phyloP scores from a whole-genome alignment of 2,329 filamentous ascomycete species.

The Coniochaeta prunicola region DNA sequence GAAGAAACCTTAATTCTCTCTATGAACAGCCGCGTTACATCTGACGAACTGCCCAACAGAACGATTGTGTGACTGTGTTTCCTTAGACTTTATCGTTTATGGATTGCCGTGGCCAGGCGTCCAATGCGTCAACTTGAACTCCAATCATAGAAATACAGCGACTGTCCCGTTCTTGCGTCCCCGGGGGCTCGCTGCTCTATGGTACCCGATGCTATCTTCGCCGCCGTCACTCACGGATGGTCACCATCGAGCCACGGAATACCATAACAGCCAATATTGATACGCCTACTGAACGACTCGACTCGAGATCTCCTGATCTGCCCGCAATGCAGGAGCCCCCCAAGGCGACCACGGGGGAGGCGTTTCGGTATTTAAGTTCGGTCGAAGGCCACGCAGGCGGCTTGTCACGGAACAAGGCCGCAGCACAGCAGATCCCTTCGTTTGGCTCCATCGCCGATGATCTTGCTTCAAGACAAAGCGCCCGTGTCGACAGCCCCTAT shows the following conservation, averaged over 20 bases:
- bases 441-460: slow-evolving; percentile 11
- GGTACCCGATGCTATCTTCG: slow-evolving; percentile 29
- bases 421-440: slow-evolving; percentile 19
- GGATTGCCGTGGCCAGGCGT: not conserved
- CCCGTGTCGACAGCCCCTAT: slow-evolving; percentile 7
- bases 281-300: slow-evolving; percentile 56
- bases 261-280: too few species aligned
- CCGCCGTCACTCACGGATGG: slow-evolving; percentile 40
- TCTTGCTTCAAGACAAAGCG: slow-evolving; percentile 9
- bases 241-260: slow-evolving; percentile 61
- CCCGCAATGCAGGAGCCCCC: slow-evolving; percentile 45
- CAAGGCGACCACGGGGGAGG: slow-evolving; percentile 22
- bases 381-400: slow-evolving; percentile 40
- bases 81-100: not conserved
- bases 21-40: too few species aligned
- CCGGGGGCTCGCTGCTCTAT: not conserved
- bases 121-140: not conserved
- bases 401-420: slow-evolving; percentile 23
- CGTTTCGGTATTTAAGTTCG: slow-evolving; percentile 34
- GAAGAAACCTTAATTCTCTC: too few species aligned
- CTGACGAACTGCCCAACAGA: too few species aligned
- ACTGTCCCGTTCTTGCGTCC: not conserved
- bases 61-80: too few species aligned
- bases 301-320: slow-evolving; percentile 43
- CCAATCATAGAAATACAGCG: not conserved